Evolutionary conservation across 2,329 filamentous ascomycete genomes (phyloP).

Genomic region (Fusarium concolor): DNA sequence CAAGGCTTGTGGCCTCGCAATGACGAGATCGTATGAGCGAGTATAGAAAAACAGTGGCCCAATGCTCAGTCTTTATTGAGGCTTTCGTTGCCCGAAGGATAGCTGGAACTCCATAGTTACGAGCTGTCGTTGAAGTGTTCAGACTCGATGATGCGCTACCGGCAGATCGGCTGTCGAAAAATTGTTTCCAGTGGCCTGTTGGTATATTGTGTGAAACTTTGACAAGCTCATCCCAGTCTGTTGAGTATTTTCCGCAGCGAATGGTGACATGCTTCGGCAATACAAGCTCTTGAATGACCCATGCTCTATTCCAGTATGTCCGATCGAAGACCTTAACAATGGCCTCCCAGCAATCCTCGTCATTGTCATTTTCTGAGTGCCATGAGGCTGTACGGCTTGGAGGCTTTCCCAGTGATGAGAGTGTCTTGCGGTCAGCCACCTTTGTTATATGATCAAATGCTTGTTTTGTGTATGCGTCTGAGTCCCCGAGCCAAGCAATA

Average conservation of each 20-base stretch:
- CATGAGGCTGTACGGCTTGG: too few species aligned
- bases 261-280: neutral
- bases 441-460: neutral
- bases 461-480: neutral
- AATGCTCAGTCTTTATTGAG: neutral
- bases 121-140: neutral
- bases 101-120: neutral
- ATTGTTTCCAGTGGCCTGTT: neutral
- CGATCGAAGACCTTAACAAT: neutral
- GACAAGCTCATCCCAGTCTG: neutral
- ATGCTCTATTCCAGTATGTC: neutral
- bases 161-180: neutral
- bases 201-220: neutral
- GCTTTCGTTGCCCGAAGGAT: neutral
- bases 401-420: neutral
- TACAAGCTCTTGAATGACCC: neutral
- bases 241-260: neutral
- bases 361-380: neutral
- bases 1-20: neutral
- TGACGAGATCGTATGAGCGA: neutral
- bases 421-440: neutral
- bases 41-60: neutral
- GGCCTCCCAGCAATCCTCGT: neutral
- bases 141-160: neutral
- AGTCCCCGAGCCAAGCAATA: neutral